Conservation (phyloP, 805 yeast species). For the Lipomyces japonicus region DNA sequence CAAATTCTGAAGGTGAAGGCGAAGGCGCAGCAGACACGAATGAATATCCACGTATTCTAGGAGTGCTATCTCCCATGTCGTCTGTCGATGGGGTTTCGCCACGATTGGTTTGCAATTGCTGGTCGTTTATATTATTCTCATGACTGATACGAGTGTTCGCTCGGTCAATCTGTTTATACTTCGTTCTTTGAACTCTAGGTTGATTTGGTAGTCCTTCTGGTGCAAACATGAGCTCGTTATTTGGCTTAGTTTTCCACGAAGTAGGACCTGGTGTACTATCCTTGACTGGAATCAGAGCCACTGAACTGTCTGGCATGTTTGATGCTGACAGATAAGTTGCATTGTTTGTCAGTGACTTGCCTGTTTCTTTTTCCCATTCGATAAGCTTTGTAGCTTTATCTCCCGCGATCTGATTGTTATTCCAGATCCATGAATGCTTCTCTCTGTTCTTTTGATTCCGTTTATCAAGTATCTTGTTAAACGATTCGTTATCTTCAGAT, state of each 20-base stretch:
- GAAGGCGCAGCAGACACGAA: slow-evolving; percentile 16
- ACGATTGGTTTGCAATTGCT: no score
- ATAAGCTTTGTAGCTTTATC: slow-evolving; percentile 1
- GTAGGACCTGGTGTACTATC: slow-evolving; percentile 12
- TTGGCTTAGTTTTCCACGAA: slow-evolving; percentile 7
- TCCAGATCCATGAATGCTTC: slow-evolving; percentile 31
- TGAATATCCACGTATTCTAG: slow-evolving; percentile 17
- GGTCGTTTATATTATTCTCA: no score
- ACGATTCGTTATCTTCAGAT: slow-evolving; percentile 36
- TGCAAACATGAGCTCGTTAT: slow-evolving; percentile 15
- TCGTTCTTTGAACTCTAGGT: neutral
- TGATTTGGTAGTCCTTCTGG: slow-evolving; percentile 5
- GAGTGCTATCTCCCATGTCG: slow-evolving; percentile 4
- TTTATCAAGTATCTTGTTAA: slow-evolving; percentile 30
- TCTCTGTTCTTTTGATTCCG: slow-evolving; percentile 26
- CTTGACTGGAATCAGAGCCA: neutral
- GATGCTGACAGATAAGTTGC: neutral
- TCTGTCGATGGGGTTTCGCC: neutral
- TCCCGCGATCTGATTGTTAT: slow-evolving; percentile 15
- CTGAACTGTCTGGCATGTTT: neutral
- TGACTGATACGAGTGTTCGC: slow-evolving; percentile 14
- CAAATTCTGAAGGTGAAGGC: slow-evolving; percentile 21
- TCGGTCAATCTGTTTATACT: slow-evolving; percentile 11
- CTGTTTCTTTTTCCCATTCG: neutral
- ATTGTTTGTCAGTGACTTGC: neutral